Conservation (phyloP, 2,329 filamentous ascomycete genomes). For the Calonectria fujianensis region DNA sequence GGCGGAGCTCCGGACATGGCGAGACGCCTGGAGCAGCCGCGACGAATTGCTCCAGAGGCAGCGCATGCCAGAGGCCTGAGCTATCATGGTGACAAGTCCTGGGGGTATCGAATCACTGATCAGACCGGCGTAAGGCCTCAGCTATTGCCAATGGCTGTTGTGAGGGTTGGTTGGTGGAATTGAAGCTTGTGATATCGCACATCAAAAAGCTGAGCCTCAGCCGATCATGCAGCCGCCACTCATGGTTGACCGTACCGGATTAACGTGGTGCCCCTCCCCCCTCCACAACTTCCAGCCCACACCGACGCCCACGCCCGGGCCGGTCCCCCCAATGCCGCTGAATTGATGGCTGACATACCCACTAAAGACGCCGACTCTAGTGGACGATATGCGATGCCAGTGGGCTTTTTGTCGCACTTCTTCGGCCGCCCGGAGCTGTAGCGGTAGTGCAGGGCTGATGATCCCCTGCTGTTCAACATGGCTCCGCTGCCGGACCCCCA, state of each 20-base stretch:
- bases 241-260: constrained; percentile 31
- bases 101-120: constrained; percentile 48
- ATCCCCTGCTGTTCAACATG: constrained; percentile 31
- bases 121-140: constrained; percentile 34
- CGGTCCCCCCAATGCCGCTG: constrained; percentile 25
- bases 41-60: constrained; percentile 55
- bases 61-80: constrained; percentile 52
- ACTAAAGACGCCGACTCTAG: constrained; percentile 23
- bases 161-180: constrained; percentile 3
- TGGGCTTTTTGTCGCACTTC: constrained; percentile 4
- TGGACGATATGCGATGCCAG: constrained; percentile 16
- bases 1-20: constrained; percentile 51
- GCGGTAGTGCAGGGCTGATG: constrained; percentile 14
- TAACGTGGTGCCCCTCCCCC: constrained; percentile 35
- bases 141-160: constrained; percentile 35
- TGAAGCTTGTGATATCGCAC: constrained; percentile 9
- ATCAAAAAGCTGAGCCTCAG: constrained; percentile 33
- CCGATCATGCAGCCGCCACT: constrained; percentile 15
- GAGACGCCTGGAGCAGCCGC: constrained; percentile 45
- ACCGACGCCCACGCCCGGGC: constrained; percentile 9
- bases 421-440: constrained; percentile 34
- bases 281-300: constrained; percentile 20
- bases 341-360: constrained; percentile 21
- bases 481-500: constrained; percentile 39
- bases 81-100: constrained; percentile 50